Conservation (phyloP, 1,139 yeast species). For the Zygosaccharomyces sapae region DNA sequence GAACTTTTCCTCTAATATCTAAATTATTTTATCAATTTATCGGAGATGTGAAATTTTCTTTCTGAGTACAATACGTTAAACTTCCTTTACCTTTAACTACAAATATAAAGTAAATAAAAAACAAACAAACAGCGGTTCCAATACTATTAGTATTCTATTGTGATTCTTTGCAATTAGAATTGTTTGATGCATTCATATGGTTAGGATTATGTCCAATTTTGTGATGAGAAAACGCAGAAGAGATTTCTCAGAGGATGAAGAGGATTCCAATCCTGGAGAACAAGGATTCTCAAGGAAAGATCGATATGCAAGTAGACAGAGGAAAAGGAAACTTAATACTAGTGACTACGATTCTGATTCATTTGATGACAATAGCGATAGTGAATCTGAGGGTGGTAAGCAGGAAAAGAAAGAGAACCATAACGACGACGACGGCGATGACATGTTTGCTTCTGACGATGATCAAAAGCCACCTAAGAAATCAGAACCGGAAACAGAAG, state of each 20-base stretch:
- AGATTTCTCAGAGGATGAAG: neutral
- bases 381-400: conserved; percentile 7
- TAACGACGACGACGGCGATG: conserved; percentile 8
- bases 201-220: neutral
- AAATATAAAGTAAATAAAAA: too few relatives aligned
- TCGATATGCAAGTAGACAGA: conserved; percentile 6
- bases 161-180: neutral
- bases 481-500: neutral
- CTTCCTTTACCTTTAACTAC: neutral
- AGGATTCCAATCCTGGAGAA: neutral
- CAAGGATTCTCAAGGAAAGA: conserved; percentile 10
- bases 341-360: conserved; percentile 14
- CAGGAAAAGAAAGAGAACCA: neutral
- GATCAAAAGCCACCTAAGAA: neutral
- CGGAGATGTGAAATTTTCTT: neutral
- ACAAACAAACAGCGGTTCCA: neutral
- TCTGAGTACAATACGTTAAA: neutral
- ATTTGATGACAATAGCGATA: conserved; percentile 10
- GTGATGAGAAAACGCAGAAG: neutral
- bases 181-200: conserved; percentile 2
- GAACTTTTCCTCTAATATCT: neutral
- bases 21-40: neutral
- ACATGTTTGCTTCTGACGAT: conserved; percentile 14
- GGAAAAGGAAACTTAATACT: conserved; percentile 4
- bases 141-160: neutral